These are phyloP conservation scores for Termitomyces sp. DNA, from an alignment of 768 basidiomycete species.

Conservation along the genomic window DNA sequence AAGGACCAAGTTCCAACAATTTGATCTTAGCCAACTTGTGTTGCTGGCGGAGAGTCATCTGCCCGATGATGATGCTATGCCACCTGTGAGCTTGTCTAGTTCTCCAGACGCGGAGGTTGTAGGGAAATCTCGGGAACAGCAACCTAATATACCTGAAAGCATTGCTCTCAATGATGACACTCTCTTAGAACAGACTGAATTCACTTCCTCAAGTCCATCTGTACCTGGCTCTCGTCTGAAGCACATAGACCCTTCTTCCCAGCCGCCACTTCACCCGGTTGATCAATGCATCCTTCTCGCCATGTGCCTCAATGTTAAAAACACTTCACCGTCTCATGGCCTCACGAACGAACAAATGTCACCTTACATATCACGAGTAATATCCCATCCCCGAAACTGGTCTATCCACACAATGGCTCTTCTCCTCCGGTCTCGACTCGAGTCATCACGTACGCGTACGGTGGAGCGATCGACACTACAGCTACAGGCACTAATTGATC, in stretches of 20 bases:
- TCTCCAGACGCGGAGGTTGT: slow-evolving; percentile 1
- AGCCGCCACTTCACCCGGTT: slow-evolving; percentile 85
- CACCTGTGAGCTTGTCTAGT: slow-evolving; percentile 6
- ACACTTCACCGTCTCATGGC: slow-evolving; percentile 85
- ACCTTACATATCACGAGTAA: slow-evolving; percentile 86
- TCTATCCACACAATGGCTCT: slow-evolving; percentile 95
- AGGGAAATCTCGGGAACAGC: slow-evolving; percentile 2
- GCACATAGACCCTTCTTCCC: slow-evolving; percentile 77
- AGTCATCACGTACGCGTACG: slow-evolving; percentile 83
- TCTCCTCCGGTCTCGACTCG: slow-evolving; percentile 86
- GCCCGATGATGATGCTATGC: slow-evolving; percentile 22
- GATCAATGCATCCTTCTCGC: slow-evolving; percentile 92
- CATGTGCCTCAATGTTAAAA: slow-evolving; percentile 85
- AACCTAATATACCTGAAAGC: slow-evolving; percentile 61
- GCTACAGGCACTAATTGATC: slow-evolving; percentile 92
- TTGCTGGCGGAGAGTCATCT: slow-evolving; percentile 84
- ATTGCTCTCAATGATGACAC: slow-evolving; percentile 92
- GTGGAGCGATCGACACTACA: slow-evolving; percentile 91
- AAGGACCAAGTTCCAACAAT: slow-evolving; percentile 89
- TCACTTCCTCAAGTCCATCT: slow-evolving; percentile 65
- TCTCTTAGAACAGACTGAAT: slow-evolving; percentile 88
- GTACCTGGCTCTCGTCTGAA: slow-evolving; percentile 41
- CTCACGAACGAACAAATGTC: slow-evolving; percentile 90
- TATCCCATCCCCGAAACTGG: slow-evolving; percentile 91
- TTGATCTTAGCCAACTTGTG: slow-evolving; percentile 83